Evolutionary conservation across 1,284 basidiomycete species (phyloP).

Genomic region (Ustilago trichophora): DNA sequence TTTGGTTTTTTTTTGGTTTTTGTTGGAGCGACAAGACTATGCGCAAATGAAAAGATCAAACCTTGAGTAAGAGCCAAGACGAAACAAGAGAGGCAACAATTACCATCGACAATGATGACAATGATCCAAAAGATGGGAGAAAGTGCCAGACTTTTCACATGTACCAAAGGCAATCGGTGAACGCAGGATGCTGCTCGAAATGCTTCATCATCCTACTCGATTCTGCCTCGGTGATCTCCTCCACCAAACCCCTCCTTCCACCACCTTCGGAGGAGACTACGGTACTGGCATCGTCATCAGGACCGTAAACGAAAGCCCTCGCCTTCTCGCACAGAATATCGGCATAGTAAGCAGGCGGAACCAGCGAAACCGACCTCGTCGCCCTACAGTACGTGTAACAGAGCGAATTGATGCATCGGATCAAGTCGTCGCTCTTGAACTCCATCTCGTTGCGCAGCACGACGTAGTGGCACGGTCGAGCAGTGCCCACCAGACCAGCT

Average conservation of each 20-base stretch:
- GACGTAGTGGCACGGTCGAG: constrained; percentile 69
- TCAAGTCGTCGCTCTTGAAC: constrained; percentile 37
- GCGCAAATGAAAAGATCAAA: too few species aligned
- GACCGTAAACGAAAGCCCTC: constrained; percentile 66
- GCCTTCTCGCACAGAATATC: constrained; percentile 68
- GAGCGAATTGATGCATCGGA: constrained; percentile 65
- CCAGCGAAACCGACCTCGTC: constrained; percentile 67
- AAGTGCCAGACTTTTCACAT: constrained; percentile 36
- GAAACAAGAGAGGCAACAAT: too few species aligned
- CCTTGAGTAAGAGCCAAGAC: too few species aligned
- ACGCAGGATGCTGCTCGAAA: constrained; percentile 12
- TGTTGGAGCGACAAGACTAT: too few species aligned
- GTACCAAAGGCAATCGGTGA: constrained; percentile 34
- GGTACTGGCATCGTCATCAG: constrained; percentile 47
- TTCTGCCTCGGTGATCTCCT: constrained; percentile 21
- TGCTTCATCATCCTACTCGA: constrained; percentile 24
- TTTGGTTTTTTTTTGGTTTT: too few species aligned
- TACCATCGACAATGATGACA: too few species aligned
- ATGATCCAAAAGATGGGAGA: too few species aligned
- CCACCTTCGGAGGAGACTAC: constrained; percentile 9
- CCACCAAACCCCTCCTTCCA: background rate
- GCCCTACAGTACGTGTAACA: constrained; percentile 68
- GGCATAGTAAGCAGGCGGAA: constrained; percentile 68
- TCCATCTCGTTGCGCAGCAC: constrained; percentile 67
- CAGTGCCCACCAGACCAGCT: constrained; percentile 65